These are phyloP conservation scores for Oehlia diaphana DNA, from an alignment of 192 early-diverging fungal genomes.

Conservation along the genomic window DNA sequence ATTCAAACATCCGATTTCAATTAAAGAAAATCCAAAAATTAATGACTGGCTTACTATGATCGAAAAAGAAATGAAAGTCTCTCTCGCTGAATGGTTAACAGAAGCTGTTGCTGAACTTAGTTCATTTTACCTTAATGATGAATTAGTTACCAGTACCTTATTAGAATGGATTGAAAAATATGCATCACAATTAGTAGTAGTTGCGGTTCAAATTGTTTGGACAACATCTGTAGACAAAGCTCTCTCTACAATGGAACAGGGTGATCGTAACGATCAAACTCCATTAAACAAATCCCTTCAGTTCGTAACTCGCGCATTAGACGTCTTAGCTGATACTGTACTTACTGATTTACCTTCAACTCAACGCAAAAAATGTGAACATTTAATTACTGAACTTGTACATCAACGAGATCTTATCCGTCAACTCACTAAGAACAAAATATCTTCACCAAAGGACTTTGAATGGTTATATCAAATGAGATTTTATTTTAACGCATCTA, in stretches of 20 bases:
- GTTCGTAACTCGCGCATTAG: conserved; percentile 71
- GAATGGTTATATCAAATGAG: conserved; percentile 96
- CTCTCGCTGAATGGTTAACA: conserved; percentile 75
- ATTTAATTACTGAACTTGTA: conserved; percentile 97
- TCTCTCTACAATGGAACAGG: conserved; percentile 49
- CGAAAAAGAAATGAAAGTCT: conserved; percentile 91
- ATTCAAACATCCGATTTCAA: conserved; percentile 75
- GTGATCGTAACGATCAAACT: conserved; percentile 35
- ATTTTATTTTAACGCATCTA: conserved; percentile 66
- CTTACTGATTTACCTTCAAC: conserved; percentile 81
- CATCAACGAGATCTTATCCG: conserved; percentile 96
- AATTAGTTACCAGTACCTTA: conserved; percentile 57
- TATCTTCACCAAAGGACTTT: conserved; percentile 74
- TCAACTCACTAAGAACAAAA: conserved; percentile 51
- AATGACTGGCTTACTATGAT: conserved; percentile 96
- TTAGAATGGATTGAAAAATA: conserved; percentile 84
- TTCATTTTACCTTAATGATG: conserved; percentile 55
- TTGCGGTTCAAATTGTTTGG: conserved; percentile 90
- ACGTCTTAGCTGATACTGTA: conserved; percentile 91
- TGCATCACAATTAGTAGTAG: conserved; percentile 91
- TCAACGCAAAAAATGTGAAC: conserved; percentile 93
- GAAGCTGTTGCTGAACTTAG: conserved; percentile 72
- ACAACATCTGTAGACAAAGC: conserved; percentile 84
- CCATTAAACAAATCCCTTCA: conserved; percentile 58
- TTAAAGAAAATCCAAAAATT: conserved; percentile 86